Evolutionary conservation across 2,329 filamentous ascomycete species (phyloP), one percentile per base, ranked within the genome.

Genomic region (Didymella pomorum): DNA sequence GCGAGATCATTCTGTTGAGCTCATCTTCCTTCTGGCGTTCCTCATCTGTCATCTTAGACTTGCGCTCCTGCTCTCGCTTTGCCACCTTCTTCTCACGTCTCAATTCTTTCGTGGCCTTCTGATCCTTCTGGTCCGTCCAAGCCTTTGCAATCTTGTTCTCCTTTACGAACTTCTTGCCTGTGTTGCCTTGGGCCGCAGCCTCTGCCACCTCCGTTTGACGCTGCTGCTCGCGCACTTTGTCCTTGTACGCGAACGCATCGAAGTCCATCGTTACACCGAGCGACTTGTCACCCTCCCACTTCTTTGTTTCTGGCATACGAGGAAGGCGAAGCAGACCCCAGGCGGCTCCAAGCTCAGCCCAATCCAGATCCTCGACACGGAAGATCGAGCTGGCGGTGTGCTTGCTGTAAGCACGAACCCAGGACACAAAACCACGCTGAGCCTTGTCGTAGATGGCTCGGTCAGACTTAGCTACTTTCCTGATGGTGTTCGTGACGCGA

Each of bases 381-480:
- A 99, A 99, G 66, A 99, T 98, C 70, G 92, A 96, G 59, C 87
- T 89, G 1, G 94, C 93, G 65, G 93, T 88, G 71, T 98, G 95
- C 70, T 95, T 96, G 72, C 87, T 90, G 79, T 98, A 98, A 66
- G 91, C 90, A 72, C 93, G 87, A 1, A 96, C 87, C 91, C 93
- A 98, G 72, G 90, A 94, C 21, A 98, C 94, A 68, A 99, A 98
- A 0, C 89, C 95, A 61, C 89, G 88, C 72, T 97, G 92, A 0
- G 90, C 93, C 71, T 96, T 95, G 75, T 97, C 93, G 74, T 95
- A 89, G 11, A 95, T 73, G 25, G 87, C 86, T 23, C 89, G 81
- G 72, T 92, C 89, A 37, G 79, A 76, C 26, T 80, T 78, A 12
- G 88, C 84, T 3, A 86, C 72, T 11, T 81, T 79, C 25, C 91